phyloP scores from a whole-genome alignment of 2,329 filamentous ascomycete species.

The Neoarthrinium moseri region DNA sequence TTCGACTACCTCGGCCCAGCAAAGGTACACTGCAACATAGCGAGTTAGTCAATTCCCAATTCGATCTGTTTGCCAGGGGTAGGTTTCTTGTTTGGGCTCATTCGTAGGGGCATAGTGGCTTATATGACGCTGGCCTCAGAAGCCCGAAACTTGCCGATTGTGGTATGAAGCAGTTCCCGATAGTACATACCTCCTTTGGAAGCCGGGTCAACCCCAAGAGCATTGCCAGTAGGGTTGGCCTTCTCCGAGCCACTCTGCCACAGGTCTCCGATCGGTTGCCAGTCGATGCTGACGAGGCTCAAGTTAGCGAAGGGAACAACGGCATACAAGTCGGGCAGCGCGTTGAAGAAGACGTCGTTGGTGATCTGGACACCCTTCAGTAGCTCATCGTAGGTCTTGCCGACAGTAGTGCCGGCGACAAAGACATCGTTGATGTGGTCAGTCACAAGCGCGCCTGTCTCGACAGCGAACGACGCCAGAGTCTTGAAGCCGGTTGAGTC shows the following conservation, averaged over 20 bases:
- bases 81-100: too few relatives aligned
- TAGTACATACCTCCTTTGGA: slow-evolving; percentile 25
- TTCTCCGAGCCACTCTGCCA: slow-evolving; percentile 24
- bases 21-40: too few relatives aligned
- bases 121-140: too few relatives aligned
- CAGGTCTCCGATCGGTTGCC: slow-evolving; percentile 32
- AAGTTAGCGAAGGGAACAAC: slow-evolving; percentile 16
- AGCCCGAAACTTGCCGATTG: too few relatives aligned
- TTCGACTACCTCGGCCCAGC: slow-evolving; percentile 22
- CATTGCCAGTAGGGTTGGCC: slow-evolving; percentile 31
- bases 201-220: slow-evolving; percentile 31
- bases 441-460: slow-evolving; percentile 30
- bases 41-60: too few relatives aligned
- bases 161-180: too few relatives aligned
- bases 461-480: slow-evolving; percentile 28
- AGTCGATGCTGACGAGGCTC: slow-evolving; percentile 18
- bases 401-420: slow-evolving; percentile 31
- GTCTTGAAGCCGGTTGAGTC: slow-evolving; percentile 34
- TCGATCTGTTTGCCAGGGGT: too few relatives aligned
- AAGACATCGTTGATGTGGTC: slow-evolving; percentile 34
- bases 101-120: too few relatives aligned
- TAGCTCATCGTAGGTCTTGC: slow-evolving; percentile 17
- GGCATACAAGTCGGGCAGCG: slow-evolving; percentile 17
- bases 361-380: slow-evolving; percentile 18
- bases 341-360: slow-evolving; percentile 20